A percentile compares a stretch with the other conserved stretches of the same genome.
Evolutionary conservation across 192 early-diverging fungal genomes (phyloP).

Genomic region (Diversispora eburnea): DNA sequence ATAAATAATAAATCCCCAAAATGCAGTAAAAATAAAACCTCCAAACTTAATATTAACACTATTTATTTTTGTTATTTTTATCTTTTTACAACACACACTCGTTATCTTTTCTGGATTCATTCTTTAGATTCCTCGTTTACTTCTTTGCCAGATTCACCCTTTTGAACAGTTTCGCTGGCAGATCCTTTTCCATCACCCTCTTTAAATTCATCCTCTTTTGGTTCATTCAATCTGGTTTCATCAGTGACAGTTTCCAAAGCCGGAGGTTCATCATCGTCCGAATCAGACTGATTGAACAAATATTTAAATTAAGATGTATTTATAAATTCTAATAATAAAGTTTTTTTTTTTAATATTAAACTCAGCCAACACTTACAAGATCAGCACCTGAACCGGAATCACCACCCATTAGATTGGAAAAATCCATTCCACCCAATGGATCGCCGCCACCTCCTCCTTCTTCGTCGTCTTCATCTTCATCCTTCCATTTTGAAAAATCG

Average conservation of each 20-base stretch:
- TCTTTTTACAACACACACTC: too few species aligned
- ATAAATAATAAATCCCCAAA: too few species aligned
- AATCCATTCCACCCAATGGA: conserved; percentile 60
- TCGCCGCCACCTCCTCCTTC: conserved; percentile 41
- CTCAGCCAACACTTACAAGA: conserved; percentile 14
- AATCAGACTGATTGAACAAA: neutral
- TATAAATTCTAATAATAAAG: neutral
- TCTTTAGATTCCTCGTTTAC: neutral
- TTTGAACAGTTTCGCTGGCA: too few species aligned
- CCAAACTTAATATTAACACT: too few species aligned
- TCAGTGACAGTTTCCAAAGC: conserved; percentile 2
- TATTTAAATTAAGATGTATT: neutral
- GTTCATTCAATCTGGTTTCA: neutral
- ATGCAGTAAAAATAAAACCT: too few species aligned
- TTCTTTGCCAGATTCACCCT: neutral
- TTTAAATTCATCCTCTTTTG: neutral
- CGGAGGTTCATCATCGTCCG: conserved; percentile 14
- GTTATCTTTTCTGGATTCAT: too few species aligned
- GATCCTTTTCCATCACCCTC: neutral
- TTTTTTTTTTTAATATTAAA: neutral
- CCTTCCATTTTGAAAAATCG: conserved; percentile 87
- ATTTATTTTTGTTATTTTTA: too few species aligned
- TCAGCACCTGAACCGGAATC: conserved; percentile 49
- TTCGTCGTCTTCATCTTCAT: conserved; percentile 92
- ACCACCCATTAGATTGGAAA: conserved; percentile 59